A percentile compares a stretch with the other conserved stretches of the same genome.
These are phyloP conservation scores for Didymella glomerata DNA, from an alignment of 2,329 filamentous ascomycete species.

Conservation along the genomic window DNA sequence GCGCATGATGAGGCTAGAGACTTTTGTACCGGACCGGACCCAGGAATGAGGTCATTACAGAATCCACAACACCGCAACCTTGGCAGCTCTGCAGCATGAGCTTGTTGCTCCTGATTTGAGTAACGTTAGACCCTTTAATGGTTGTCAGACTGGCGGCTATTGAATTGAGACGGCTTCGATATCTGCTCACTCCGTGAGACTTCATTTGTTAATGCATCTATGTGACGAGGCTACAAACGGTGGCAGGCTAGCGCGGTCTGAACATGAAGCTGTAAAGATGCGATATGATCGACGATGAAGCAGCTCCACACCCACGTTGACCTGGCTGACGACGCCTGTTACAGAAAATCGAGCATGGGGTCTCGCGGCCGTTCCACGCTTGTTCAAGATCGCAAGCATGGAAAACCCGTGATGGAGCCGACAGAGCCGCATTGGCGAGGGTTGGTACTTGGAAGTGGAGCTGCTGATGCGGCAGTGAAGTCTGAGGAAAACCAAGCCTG, in stretches of 20 bases:
- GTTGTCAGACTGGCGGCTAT: not conserved
- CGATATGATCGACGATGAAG: conserved; percentile 13
- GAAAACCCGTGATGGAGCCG: conserved; percentile 7
- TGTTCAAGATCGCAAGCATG: conserved; percentile 7
- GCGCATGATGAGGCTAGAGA: not conserved
- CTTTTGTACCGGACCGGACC: not conserved
- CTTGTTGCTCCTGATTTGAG: conserved; percentile 14
- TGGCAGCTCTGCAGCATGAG: conserved; percentile 17
- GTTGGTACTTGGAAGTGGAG: conserved; percentile 16
- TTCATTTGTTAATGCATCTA: not conserved
- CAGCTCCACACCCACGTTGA: conserved; percentile 15
- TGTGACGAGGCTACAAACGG: not conserved
- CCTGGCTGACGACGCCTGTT: conserved; percentile 21
- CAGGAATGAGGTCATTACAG: conserved; percentile 4
- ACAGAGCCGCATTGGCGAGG: conserved; percentile 9
- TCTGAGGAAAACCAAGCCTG: not conserved
- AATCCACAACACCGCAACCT: not conserved
- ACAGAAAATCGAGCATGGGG: conserved; percentile 11
- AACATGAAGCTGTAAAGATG: conserved; percentile 16
- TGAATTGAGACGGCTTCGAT: not conserved
- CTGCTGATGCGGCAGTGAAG: conserved; percentile 5
- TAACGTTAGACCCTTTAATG: not conserved
- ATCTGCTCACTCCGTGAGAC: not conserved
- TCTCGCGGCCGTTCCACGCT: conserved; percentile 7
- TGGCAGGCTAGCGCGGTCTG: conserved; percentile 1